A percentile compares a stretch with the other conserved stretches of the same genome.
phyloP scores from a whole-genome alignment of 805 yeast genomes.

The Hanseniaspora vineae region DNA sequence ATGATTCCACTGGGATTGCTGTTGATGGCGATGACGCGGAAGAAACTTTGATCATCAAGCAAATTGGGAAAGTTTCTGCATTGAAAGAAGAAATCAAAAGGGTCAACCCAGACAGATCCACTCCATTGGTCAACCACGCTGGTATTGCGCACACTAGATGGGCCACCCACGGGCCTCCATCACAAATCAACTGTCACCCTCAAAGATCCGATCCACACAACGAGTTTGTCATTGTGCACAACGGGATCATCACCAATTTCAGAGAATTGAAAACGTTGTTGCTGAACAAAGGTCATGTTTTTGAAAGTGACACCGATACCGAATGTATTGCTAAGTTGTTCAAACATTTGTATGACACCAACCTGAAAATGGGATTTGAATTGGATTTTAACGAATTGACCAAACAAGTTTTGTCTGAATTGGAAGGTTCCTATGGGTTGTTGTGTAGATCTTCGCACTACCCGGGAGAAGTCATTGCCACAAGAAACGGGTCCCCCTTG shows the following conservation, averaged over 20 bases:
- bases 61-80: constrained; percentile 82
- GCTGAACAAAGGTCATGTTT: constrained; percentile 61
- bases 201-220: constrained; percentile 75
- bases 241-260: constrained; percentile 95
- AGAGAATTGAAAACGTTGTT: constrained; percentile 80
- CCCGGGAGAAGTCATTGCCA: constrained; percentile 93
- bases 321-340: constrained; percentile 95
- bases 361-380: constrained; percentile 56
- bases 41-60: constrained; percentile 62
- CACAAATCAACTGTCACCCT: constrained; percentile 82
- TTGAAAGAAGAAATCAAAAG: constrained; percentile 52
- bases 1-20: constrained; percentile 95
- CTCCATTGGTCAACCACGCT: constrained; percentile 68
- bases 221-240: constrained; percentile 89
- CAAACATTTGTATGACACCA: constrained; percentile 78
- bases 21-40: constrained; percentile 76
- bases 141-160: constrained; percentile 99
- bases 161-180: constrained; percentile 99
- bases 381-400: constrained; percentile 86
- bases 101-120: constrained; percentile 41
- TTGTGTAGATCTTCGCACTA: constrained; percentile 82
- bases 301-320: constrained; percentile 92
- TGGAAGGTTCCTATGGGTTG: constrained; percentile 96
- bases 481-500: constrained; percentile 96
- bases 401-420: constrained; percentile 80